These are phyloP conservation scores for Phytophthora uliginosa DNA, from an alignment of 352 stramenopile species.

Conservation along the genomic window DNA sequence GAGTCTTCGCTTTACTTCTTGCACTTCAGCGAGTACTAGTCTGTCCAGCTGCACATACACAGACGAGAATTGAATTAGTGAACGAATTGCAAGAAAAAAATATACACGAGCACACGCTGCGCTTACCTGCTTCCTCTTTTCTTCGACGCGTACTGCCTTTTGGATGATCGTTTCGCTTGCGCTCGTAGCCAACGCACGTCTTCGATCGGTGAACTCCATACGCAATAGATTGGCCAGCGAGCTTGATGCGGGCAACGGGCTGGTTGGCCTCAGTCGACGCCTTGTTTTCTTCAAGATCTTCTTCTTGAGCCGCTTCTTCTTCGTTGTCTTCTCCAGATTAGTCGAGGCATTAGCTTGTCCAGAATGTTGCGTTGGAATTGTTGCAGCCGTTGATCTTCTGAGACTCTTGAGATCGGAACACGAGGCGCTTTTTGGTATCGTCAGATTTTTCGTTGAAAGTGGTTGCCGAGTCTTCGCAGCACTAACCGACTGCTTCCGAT, in stretches of 20 bases:
- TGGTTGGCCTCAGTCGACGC: slow-evolving; percentile 1
- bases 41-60: slow-evolving; percentile 53
- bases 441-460: neutral
- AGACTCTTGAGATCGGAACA: slow-evolving; percentile 10
- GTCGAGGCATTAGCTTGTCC: neutral
- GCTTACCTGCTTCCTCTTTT: slow-evolving; percentile 73
- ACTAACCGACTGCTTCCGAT: slow-evolving; percentile 16
- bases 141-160: slow-evolving; percentile 51
- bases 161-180: slow-evolving; percentile 54
- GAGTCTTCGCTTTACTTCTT: slow-evolving; percentile 75
- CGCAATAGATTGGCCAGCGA: slow-evolving; percentile 51
- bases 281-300: slow-evolving; percentile 22
- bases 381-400: neutral
- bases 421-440: slow-evolving; percentile 10
- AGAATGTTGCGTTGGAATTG: neutral
- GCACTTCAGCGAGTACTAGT: slow-evolving; percentile 68
- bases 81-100: neutral
- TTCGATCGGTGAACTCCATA: slow-evolving; percentile 43
- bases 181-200: slow-evolving; percentile 6
- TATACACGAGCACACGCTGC: neutral
- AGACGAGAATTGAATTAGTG: neutral
- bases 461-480: slow-evolving; percentile 14
- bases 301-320: slow-evolving; percentile 29
- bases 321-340: slow-evolving; percentile 11
- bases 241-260: slow-evolving; percentile 13